Evolutionary conservation across 2,329 filamentous ascomycete species (phyloP).

Genomic region (Microsporum audouinii): DNA sequence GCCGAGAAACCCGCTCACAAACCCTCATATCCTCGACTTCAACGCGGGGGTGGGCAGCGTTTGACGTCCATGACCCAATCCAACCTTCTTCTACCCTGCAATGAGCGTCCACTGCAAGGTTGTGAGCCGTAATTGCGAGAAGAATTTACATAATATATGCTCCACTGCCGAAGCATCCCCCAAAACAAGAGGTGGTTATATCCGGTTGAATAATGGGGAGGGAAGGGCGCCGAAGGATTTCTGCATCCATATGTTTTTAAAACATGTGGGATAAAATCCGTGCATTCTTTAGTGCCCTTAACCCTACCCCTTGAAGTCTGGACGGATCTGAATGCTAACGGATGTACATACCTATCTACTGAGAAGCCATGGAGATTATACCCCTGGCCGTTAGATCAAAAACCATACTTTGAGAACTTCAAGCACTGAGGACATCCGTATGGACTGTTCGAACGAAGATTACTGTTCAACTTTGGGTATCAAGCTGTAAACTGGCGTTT

Average conservation of each 20-base stretch:
- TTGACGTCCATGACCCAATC: neutral
- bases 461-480: neutral
- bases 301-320: neutral
- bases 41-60: neutral
- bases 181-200: neutral
- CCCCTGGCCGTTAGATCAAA: neutral
- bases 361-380: neutral
- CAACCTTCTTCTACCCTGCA: neutral
- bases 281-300: neutral
- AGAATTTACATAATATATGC: constrained; percentile 1
- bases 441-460: neutral
- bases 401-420: neutral
- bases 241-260: neutral
- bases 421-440: neutral
- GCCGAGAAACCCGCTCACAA: neutral
- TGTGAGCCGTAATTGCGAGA: neutral
- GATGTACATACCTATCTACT: neutral
- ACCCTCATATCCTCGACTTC: neutral
- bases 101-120: neutral
- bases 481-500: neutral
- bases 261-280: neutral
- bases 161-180: neutral
- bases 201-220: neutral
- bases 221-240: neutral
- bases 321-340: neutral